Conservation (phyloP, 345 rosid species). For the Orychophragmus violaceus region DNA sequence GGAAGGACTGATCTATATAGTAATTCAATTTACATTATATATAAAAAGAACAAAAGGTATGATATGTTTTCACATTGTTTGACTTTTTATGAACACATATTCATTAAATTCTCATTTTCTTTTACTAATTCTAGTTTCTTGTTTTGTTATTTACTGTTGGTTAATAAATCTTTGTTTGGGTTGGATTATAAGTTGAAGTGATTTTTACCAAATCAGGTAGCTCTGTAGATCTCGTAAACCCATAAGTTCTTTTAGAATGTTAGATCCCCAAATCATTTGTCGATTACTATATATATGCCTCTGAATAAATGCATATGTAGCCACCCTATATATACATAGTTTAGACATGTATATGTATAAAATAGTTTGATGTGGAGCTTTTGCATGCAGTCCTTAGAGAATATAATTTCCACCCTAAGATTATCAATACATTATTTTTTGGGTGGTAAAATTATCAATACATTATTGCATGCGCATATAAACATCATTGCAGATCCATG, state of each 20-base stretch:
- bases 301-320: background rate
- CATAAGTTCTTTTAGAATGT: slow-evolving; percentile 11
- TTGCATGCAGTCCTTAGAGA: background rate
- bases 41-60: slow-evolving; percentile 19
- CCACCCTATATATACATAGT: background rate
- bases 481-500: too few relatives aligned
- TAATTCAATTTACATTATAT: slow-evolving; percentile 1
- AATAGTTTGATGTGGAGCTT: background rate
- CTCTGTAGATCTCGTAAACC: background rate
- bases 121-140: background rate
- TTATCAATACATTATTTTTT: background rate
- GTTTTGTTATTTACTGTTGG: slow-evolving; percentile 21
- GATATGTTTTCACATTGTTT: slow-evolving; percentile 31
- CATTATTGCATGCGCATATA: too few relatives aligned
- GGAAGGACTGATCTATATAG: slow-evolving; percentile 27
- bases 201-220: slow-evolving; percentile 27
- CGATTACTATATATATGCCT: slow-evolving; percentile 12
- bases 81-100: slow-evolving; percentile 20
- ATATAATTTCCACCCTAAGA: background rate
- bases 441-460: too few relatives aligned
- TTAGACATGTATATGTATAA: background rate
- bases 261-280: slow-evolving; percentile 10
- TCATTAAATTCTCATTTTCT: slow-evolving; percentile 8
- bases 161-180: slow-evolving; percentile 11
- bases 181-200: slow-evolving; percentile 5